Conservation (phyloP, 2,329 filamentous ascomycete genomes). For the Penicillium decumbens region DNA sequence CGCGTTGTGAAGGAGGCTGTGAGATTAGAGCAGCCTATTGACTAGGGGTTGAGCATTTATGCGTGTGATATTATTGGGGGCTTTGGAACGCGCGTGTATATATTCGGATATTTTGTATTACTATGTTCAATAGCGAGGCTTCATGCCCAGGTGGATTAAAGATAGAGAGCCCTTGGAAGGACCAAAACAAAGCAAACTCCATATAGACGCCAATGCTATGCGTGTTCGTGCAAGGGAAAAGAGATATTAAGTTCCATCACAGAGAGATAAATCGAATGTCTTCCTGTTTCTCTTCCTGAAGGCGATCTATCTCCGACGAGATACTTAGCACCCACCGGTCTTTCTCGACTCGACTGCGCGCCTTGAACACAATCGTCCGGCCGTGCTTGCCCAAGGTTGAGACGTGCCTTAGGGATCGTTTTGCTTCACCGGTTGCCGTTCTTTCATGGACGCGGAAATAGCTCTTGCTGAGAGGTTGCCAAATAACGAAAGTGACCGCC, state of each 20-base stretch:
- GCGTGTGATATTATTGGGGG: neutral
- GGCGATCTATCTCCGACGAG: slow-evolving; percentile 61
- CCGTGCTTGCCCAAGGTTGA: slow-evolving; percentile 58
- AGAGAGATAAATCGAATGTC: slow-evolving; percentile 47
- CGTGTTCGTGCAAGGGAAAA: slow-evolving; percentile 3
- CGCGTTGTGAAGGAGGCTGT: slow-evolving; percentile 38
- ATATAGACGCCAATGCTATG: slow-evolving; percentile 1
- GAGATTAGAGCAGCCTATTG: slow-evolving; percentile 27
- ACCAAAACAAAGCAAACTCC: neutral
- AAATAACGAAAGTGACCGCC: slow-evolving; percentile 64
- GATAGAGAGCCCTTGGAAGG: neutral
- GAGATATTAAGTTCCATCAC: slow-evolving; percentile 3
- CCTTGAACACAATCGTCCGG: slow-evolving; percentile 61
- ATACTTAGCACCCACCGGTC: slow-evolving; percentile 66
- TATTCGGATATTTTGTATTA: slow-evolving; percentile 15
- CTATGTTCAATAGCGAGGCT: slow-evolving; percentile 7
- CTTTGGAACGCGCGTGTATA: neutral
- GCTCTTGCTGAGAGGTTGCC: slow-evolving; percentile 56
- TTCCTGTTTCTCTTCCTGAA: slow-evolving; percentile 45
- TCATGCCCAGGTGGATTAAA: neutral
- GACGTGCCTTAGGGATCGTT: slow-evolving; percentile 53
- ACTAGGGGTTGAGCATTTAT: neutral
- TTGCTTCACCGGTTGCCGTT: slow-evolving; percentile 38
- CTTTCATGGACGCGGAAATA: slow-evolving; percentile 49
- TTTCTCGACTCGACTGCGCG: slow-evolving; percentile 59